Evolutionary conservation across 148 eudicot species (phyloP), one percentile per base, ranked within the genome.

Genomic region (Silene conica): DNA sequence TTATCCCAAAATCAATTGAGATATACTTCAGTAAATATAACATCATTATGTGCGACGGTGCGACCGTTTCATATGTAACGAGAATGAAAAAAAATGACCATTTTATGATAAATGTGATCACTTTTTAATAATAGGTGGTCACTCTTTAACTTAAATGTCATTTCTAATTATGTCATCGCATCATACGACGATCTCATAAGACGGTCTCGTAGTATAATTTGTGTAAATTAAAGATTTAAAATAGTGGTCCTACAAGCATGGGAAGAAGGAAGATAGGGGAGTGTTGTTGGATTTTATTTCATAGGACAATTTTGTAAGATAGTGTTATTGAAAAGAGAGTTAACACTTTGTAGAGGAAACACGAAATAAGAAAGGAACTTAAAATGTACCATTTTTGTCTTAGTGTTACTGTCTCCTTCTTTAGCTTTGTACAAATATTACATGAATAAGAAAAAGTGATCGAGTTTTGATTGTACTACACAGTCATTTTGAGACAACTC

Each of bases 271-370:
- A 59, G 34, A 65, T 64, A 68, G 45, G 31, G 69, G 62, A 41
- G 63, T 55, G 76, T 15, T 54, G 45, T 74, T 81, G 76, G 85
- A 82, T 81, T 82, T 76, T 77, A 74, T 69, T 46, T 31, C 20
- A 67, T 74, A 64, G 72, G 74, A 73, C 73, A 75, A 26, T 72
- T 80, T 79, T 75, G 67, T 72, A 75, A 57, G 66, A 21, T 76
- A 73, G 74, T 61, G 50, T 23, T 50, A 58, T 8, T 55, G 65
- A 43, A 73, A 63, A 57, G 59, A 55, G 41, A 68, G 48, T 66
- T 65, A 18, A 23, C 43, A 50, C 55, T 67, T 76, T 70, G 25
- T 46, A 34, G 69, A 70, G 69, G 18, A 70, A 48, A 70, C 64
- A 23, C 25, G 60, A 66, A 71, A 66, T 58, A 63, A 71, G 73